Conservation (phyloP, 768 basidiomycete species). For the Leccinum sublutescens region DNA sequence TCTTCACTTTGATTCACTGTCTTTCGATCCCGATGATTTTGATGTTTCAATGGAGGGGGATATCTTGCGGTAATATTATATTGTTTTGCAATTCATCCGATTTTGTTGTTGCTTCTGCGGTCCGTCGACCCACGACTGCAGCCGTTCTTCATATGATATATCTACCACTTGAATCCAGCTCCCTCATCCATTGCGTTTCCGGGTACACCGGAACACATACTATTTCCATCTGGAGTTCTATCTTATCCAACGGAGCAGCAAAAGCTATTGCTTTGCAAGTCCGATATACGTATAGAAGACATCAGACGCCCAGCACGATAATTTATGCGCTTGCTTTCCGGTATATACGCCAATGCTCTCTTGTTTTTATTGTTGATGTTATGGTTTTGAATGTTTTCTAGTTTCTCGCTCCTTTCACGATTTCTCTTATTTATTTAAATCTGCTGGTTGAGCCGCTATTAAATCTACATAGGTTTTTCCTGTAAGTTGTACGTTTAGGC, state of each 20-base stretch:
- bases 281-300: slow-evolving; percentile 9
- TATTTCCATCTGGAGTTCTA: background rate
- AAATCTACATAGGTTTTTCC: no score
- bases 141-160: slow-evolving; percentile 1
- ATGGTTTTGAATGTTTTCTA: slow-evolving; percentile 4
- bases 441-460: slow-evolving; percentile 14
- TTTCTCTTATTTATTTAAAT: slow-evolving; percentile 4
- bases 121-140: background rate
- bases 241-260: slow-evolving; percentile 2
- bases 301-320: slow-evolving; percentile 10
- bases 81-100: background rate
- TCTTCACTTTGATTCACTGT: slow-evolving; percentile 68
- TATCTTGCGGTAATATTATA: slow-evolving; percentile 12
- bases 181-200: background rate
- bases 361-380: slow-evolving; percentile 13
- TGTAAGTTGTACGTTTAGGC: slow-evolving; percentile 2
- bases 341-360: slow-evolving; percentile 13
- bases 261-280: background rate
- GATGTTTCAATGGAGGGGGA: slow-evolving; percentile 24
- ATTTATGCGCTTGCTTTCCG: slow-evolving; percentile 13
- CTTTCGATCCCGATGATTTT: slow-evolving; percentile 64
- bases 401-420: background rate
- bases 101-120: background rate
- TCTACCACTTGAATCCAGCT: slow-evolving; percentile 10
- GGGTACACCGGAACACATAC: slow-evolving; percentile 1